Evolutionary conservation across 1,284 basidiomycete species (phyloP), one percentile per base, ranked within the genome.

Genomic region (Cystobasidiaceae sp.): DNA sequence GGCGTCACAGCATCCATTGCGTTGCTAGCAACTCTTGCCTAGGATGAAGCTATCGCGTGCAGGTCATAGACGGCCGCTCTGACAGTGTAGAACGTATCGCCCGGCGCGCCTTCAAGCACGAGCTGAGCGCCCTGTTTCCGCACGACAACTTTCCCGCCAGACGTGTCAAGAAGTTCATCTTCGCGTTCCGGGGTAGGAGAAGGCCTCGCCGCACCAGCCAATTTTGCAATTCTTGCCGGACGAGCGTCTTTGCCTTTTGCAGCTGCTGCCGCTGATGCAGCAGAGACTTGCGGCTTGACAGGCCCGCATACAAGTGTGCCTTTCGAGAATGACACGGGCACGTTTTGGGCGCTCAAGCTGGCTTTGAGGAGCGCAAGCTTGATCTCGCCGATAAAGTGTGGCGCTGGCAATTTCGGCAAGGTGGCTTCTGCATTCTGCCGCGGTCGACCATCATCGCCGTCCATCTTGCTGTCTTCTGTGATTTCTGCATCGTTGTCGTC

Each of bases 381-480:
- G 46, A 97, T 82, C 74, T 97, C 93, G 48, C 93, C 93, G 67
- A 97, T 94, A 85, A 94, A 93, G 7, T 92, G 88, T 0, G 93
- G 92, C 66, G 86, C 84, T 1, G 90, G 89, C 2, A 93, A 80
- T 1, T 84, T 79, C 7, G 83, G 81, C 28, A 82, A n/a, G 80
- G 28, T 17, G 13, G 13, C 43, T 21, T 27, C n/a, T 33, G 33
- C 19, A 43, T 11, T 30, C n/a, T n/a, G n/a, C n/a, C n/a, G n/a
- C n/a, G n/a, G 34, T 19, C 17, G 25, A 43, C n/a, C 41, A 17
- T 64, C 52, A 34, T 51, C 51, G 19, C 34, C 59, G 25, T 48
- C 44, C 37, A 33, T 23, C 6, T 23, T 37, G 9, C 28, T 50
- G 45, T 46, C 63, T 23, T 21, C 2, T 32, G 19, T 3, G 43